Conservation (phyloP, 1,284 basidiomycete genomes). For the Salmacisia buchloeana region DNA sequence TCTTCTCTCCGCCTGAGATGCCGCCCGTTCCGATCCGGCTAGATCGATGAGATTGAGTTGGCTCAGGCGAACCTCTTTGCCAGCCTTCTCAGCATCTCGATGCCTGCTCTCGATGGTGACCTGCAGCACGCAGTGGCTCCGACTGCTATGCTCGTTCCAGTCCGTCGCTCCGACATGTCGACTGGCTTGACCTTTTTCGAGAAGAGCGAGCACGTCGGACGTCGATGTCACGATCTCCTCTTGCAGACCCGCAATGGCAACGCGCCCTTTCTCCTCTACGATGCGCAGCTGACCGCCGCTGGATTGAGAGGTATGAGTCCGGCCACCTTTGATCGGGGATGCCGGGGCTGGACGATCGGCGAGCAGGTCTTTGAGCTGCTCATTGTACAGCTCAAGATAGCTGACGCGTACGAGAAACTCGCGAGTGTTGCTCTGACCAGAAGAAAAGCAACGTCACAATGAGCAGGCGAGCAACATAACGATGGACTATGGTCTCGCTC, state of each 20-base stretch:
- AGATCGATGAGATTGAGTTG: slow-evolving; percentile 58
- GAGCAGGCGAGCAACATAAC: too few relatives aligned
- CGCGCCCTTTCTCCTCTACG: slow-evolving; percentile 51
- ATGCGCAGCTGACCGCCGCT: slow-evolving; percentile 25
- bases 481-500: too few relatives aligned
- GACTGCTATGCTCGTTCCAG: slow-evolving; percentile 90
- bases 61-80: slow-evolving; percentile 39
- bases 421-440: slow-evolving; percentile 21
- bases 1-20: slow-evolving; percentile 55
- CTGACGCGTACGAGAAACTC: slow-evolving; percentile 57
- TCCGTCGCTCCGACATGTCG: slow-evolving; percentile 88
- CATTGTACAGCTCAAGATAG: slow-evolving; percentile 62
- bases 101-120: slow-evolving; percentile 52
- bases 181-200: slow-evolving; percentile 78
- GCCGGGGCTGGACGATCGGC: slow-evolving; percentile 15
- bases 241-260: slow-evolving; percentile 54
- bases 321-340: slow-evolving; percentile 28
- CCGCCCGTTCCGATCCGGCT: slow-evolving; percentile 59
- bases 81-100: neutral
- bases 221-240: slow-evolving; percentile 57
- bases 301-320: slow-evolving; percentile 12
- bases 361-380: slow-evolving; percentile 57
- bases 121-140: slow-evolving; percentile 74
- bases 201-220: slow-evolving; percentile 58
- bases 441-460: slow-evolving; percentile 15